A percentile compares a stretch with the other conserved stretches of the same genome.
These are phyloP conservation scores for Leishmania aethiopica DNA, from an alignment of 208 protist species.

Conservation along the genomic window DNA sequence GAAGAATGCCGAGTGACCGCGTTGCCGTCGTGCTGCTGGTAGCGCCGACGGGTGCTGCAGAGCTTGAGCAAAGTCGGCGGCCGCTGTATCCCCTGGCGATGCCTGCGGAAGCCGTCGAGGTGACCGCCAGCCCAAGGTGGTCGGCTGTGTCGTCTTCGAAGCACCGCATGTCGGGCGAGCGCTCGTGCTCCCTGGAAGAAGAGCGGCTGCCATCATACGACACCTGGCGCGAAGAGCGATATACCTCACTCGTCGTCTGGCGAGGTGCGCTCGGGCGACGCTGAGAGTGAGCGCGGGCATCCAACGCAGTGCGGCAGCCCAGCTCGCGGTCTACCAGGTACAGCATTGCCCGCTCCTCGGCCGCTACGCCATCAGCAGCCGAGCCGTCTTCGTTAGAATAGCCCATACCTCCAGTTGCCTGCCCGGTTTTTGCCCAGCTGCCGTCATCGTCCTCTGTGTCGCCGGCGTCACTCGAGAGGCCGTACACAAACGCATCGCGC, in stretches of 20 bases:
- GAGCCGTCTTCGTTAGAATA: neutral
- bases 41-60: neutral
- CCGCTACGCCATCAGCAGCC: neutral
- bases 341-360: constrained; percentile 26
- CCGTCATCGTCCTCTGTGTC: neutral
- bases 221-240: neutral
- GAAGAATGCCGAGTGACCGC: constrained; percentile 12
- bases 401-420: neutral
- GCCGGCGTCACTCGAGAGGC: neutral
- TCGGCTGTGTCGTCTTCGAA: constrained; percentile 16
- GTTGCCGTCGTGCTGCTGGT: neutral
- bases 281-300: neutral
- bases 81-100: too few relatives aligned
- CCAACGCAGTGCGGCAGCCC: neutral
- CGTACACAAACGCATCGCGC: constrained; percentile 31
- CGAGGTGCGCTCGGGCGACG: neutral
- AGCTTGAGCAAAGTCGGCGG: neutral
- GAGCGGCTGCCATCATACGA: neutral
- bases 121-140: neutral
- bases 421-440: neutral
- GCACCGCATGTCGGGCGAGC: constrained; percentile 4
- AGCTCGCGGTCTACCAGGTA: constrained; percentile 34
- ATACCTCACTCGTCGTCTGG: neutral
- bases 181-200: neutral
- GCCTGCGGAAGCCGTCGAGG: neutral